phyloP scores from a whole-genome alignment of 768 basidiomycete genomes.

The Crepidotus variabilis region DNA sequence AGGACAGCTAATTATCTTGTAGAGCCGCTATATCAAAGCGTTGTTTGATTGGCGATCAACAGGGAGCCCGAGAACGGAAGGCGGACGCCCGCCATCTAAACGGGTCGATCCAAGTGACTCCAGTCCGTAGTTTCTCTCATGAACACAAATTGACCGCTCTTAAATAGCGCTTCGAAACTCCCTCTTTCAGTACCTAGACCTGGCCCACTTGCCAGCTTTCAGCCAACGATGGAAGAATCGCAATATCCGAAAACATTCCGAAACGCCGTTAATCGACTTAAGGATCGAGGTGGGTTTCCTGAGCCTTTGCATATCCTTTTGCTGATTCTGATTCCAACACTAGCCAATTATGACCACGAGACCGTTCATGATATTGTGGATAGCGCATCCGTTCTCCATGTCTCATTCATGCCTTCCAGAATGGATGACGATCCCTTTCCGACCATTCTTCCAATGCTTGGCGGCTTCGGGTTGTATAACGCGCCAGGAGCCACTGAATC shows the following conservation, averaged over 20 bases:
- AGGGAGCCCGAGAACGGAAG: no score
- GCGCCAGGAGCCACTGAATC: slow-evolving; percentile 2
- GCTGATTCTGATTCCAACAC: neutral
- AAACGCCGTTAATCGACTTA: slow-evolving; percentile 19
- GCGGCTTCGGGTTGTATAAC: slow-evolving; percentile 17
- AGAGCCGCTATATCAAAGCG: no score
- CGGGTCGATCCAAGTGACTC: no score
- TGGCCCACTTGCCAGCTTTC: no score
- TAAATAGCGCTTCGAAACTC: neutral
- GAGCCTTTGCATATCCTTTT: no score
- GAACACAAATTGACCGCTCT: neutral
- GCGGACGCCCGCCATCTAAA: no score
- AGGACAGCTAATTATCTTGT: no score
- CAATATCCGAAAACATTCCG: neutral
- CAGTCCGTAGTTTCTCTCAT: neutral
- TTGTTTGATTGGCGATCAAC: no score
- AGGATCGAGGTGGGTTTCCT: slow-evolving; percentile 20
- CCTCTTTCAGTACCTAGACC: no score
- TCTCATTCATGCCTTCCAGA: slow-evolving; percentile 20
- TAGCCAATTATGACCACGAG: slow-evolving; percentile 20
- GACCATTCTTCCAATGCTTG: slow-evolving; percentile 23
- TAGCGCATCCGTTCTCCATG: slow-evolving; percentile 19
- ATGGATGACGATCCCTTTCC: slow-evolving; percentile 23
- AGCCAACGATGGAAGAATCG: neutral
- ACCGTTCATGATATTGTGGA: slow-evolving; percentile 21